A percentile compares a stretch with the other conserved stretches of the same genome.
These are phyloP conservation scores for Solanum ahanhuiri DNA, from an alignment of 257 asterid genomes.

Conservation along the genomic window DNA sequence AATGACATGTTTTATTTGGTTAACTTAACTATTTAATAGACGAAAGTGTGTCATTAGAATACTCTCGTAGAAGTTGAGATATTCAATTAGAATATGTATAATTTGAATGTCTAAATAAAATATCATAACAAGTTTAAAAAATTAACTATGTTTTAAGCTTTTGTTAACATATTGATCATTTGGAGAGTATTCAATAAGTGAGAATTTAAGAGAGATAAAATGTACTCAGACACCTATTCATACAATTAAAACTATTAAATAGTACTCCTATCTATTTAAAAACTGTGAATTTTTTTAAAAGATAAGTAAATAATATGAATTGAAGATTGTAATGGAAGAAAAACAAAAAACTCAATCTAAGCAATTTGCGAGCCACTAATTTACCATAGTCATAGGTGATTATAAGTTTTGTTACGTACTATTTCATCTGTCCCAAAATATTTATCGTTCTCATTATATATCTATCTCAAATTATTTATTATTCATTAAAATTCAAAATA, in stretches of 20 bases:
- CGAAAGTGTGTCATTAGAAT: neutral
- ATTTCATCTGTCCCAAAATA: neutral
- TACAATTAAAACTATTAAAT: neutral
- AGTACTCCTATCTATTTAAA: no score
- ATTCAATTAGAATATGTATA: neutral
- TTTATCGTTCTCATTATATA: neutral
- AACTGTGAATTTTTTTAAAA: neutral
- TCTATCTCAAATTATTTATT: no score
- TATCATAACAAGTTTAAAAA: neutral
- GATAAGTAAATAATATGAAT: neutral
- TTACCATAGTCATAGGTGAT: neutral
- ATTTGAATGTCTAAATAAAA: neutral
- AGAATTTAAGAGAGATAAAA: neutral
- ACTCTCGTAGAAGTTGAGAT: neutral
- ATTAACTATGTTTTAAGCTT: neutral
- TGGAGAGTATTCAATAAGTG: neutral
- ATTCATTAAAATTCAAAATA: no score
- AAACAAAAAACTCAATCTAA: neutral
- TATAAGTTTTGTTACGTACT: neutral
- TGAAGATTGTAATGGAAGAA: neutral
- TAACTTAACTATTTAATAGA: neutral
- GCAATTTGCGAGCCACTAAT: neutral
- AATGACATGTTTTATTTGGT: neutral
- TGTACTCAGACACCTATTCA: neutral
- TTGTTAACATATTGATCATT: neutral